phyloP scores from a whole-genome alignment of 805 yeast species.

The Candida bentonensis region DNA sequence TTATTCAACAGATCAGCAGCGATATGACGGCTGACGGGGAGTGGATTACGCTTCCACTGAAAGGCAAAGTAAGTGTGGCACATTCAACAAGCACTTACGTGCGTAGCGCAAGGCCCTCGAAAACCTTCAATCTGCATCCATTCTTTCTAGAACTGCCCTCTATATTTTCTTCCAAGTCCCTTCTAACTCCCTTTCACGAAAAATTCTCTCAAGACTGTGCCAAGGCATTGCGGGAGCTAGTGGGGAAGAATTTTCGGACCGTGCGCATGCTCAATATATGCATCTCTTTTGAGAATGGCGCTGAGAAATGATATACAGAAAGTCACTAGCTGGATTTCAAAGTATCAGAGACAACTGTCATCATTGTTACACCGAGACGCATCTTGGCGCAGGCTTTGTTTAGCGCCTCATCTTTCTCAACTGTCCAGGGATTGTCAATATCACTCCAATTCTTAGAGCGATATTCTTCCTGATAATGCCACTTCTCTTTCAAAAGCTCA shows the following conservation, averaged over 20 bases:
- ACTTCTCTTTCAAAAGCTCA: conserved; percentile 30
- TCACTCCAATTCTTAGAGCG: conserved; percentile 30
- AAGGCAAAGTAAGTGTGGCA: conserved; percentile 3
- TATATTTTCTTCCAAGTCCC: neutral
- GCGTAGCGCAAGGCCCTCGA: neutral
- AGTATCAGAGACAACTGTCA: conserved; percentile 26
- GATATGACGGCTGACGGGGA: conserved; percentile 13
- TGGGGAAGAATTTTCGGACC: neutral
- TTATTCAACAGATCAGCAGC: conserved; percentile 11
- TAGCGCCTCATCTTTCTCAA: conserved; percentile 33
- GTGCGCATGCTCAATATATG: neutral
- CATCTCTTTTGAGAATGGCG: neutral
- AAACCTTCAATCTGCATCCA: neutral
- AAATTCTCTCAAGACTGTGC: neutral
- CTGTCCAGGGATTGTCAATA: conserved; percentile 37
- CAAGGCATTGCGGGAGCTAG: neutral
- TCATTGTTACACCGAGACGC: conserved; percentile 43
- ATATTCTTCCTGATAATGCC: conserved; percentile 30
- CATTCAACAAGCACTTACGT: neutral
- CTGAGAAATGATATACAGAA: neutral
- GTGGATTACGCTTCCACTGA: conserved; percentile 13
- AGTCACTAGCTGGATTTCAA: neutral
- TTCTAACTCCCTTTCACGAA: neutral
- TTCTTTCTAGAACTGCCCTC: neutral
- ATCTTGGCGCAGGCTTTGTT: conserved; percentile 35